A percentile compares a stretch with the other conserved stretches of the same genome.
These are phyloP conservation scores for Salix udensis DNA, from an alignment of 345 rosid species.

Conservation along the genomic window DNA sequence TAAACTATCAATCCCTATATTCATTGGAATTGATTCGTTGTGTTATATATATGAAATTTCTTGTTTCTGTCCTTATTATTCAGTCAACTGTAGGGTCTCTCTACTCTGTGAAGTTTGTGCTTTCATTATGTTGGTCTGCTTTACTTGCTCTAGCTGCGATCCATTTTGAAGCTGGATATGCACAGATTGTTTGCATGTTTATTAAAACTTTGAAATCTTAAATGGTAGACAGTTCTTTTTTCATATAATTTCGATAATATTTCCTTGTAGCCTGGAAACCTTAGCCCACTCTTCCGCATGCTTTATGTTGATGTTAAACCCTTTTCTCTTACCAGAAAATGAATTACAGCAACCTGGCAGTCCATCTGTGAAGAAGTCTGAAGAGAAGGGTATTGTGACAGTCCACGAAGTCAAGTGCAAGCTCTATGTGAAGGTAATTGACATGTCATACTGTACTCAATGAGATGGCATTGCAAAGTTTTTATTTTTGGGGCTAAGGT, in stretches of 20 bases:
- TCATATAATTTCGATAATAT: background rate
- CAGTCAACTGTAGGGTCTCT: background rate
- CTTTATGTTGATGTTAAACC: background rate
- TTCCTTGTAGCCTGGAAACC: background rate
- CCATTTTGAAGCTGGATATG: background rate
- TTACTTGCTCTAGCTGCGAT: background rate
- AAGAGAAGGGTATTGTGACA: constrained; percentile 68
- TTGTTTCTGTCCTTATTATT: background rate
- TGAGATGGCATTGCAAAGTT: background rate
- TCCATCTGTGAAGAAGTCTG: constrained; percentile 87
- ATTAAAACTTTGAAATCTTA: background rate
- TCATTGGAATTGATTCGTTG: background rate
- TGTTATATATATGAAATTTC: background rate
- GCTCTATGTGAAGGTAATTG: constrained; percentile 80
- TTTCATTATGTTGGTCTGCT: background rate
- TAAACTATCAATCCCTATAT: background rate
- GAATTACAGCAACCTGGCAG: constrained; percentile 79
- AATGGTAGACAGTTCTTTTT: background rate
- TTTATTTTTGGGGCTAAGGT: background rate
- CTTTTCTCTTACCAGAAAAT: constrained; percentile 46
- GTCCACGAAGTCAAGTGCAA: constrained; percentile 98
- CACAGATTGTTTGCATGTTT: background rate
- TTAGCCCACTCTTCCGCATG: background rate
- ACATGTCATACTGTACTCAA: background rate
- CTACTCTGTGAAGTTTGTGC: background rate